Evolutionary conservation across 306 rosid species (phyloP).

Genomic region (Ziziphus jujuba): DNA sequence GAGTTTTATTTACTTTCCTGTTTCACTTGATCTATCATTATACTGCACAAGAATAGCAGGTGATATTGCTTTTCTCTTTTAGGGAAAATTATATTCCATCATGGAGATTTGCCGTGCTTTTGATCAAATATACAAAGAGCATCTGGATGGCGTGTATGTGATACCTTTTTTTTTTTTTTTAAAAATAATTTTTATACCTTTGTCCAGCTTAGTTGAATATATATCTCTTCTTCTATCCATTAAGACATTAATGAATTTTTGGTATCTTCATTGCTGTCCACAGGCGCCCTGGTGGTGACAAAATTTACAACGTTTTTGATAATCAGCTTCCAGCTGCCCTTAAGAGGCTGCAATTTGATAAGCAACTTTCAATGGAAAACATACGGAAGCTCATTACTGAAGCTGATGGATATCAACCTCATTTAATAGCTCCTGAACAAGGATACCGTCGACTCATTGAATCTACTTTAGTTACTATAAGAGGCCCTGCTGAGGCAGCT

Average conservation of each 20-base stretch:
- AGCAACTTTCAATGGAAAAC: conserved; percentile 94
- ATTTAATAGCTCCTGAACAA: conserved; percentile 95
- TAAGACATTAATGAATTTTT: conserved; percentile 4
- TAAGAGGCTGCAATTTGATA: conserved; percentile 93
- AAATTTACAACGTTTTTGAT: conserved; percentile 81
- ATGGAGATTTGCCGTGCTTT: conserved; percentile 91
- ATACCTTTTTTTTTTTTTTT: conserved; percentile 17
- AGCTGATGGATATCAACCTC: conserved; percentile 99
- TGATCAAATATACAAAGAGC: conserved; percentile 88
- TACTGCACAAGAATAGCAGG: not conserved
- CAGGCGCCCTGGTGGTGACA: conserved; percentile 98
- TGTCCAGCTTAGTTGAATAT: conserved; percentile 11
- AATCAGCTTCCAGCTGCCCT: conserved; percentile 97
- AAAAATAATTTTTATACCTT: too few species aligned
- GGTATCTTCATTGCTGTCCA: conserved; percentile 25
- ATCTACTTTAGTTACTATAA: conserved; percentile 69
- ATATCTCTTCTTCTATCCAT: conserved; percentile 10
- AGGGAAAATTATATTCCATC: conserved; percentile 90
- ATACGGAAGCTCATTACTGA: conserved; percentile 87
- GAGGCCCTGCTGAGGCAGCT: conserved; percentile 97
- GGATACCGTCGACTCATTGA: conserved; percentile 96
- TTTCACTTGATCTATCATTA: not conserved
- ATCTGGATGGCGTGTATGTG: conserved; percentile 96
- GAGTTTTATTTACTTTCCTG: conserved; percentile 34
- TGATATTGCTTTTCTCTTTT: conserved; percentile 29